Evolutionary conservation across 2,329 filamentous ascomycete genomes (phyloP).

Genomic region (Botrytis aclada): DNA sequence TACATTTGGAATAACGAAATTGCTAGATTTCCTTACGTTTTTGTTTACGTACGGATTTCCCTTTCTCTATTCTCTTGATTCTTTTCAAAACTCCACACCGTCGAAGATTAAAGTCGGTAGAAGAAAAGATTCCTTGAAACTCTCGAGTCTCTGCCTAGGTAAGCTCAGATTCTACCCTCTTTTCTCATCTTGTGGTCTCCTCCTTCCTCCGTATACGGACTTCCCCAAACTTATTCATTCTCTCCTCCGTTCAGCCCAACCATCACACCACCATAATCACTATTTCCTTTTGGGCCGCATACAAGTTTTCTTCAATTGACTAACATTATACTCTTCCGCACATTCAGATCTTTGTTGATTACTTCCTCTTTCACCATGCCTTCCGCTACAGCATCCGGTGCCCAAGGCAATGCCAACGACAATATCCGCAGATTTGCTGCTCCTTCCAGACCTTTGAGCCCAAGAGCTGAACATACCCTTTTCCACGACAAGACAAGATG

Average conservation of each 20-base stretch:
- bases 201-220: slow-evolving; percentile 17
- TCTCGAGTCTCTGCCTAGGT: slow-evolving; percentile 1
- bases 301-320: slow-evolving; percentile 23
- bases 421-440: slow-evolving; percentile 97
- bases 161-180: not conserved
- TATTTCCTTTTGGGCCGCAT: slow-evolving; percentile 5
- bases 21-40: not conserved
- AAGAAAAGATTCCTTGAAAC: slow-evolving; percentile 4
- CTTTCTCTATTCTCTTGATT: not conserved
- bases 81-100: not conserved
- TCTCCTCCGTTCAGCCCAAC: not conserved
- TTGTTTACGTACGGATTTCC: slow-evolving; percentile 10
- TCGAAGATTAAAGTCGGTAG: slow-evolving; percentile 1
- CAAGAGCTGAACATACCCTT: slow-evolving; percentile 80
- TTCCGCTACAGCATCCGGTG: slow-evolving; percentile 30
- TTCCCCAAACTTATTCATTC: slow-evolving; percentile 9
- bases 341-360: slow-evolving; percentile 18
- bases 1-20: not conserved
- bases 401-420: slow-evolving; percentile 77
- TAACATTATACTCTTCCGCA: slow-evolving; percentile 22
- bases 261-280: not conserved
- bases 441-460: slow-evolving; percentile 88
- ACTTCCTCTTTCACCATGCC: slow-evolving; percentile 16
- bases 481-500: slow-evolving; percentile 99
- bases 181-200: not conserved